phyloP scores from a whole-genome alignment of 805 yeast species.

The Starmerella geochares region DNA sequence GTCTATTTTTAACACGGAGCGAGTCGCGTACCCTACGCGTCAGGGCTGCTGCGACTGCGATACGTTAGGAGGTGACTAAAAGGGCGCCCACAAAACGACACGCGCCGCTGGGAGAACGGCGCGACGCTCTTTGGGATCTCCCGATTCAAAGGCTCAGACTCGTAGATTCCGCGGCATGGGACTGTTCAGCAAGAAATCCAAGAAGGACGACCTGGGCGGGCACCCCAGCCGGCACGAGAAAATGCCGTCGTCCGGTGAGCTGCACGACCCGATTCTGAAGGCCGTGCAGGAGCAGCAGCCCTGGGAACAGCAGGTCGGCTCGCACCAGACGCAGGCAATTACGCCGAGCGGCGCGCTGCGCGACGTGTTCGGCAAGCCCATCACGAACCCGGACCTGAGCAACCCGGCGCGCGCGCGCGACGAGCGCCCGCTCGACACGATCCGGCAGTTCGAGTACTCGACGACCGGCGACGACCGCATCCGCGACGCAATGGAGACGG shows the following conservation, averaged over 20 bases:
- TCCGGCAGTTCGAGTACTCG: conserved; percentile 84
- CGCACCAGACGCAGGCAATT: conserved; percentile 29
- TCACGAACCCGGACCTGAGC: conserved; percentile 69
- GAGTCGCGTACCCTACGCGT: background rate
- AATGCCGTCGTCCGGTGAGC: conserved; percentile 32
- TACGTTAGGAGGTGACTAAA: background rate
- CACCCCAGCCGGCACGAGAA: conserved; percentile 27
- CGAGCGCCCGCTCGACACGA: conserved; percentile 95
- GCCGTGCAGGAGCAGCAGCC: conserved; percentile 97
- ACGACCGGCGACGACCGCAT: conserved; percentile 79
- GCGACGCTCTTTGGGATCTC: background rate
- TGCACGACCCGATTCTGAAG: conserved; percentile 80
- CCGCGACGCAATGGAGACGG: conserved; percentile 72
- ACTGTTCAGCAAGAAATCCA: conserved; percentile 24
- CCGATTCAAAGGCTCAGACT: background rate
- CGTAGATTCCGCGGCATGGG: conserved; percentile 21
- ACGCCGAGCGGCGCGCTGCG: conserved; percentile 48
- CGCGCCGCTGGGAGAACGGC: background rate
- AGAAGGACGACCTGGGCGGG: conserved; percentile 27
- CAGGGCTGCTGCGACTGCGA: background rate
- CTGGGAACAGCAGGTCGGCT: conserved; percentile 52
- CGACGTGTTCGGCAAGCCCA: conserved; percentile 81
- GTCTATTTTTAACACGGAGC: background rate
- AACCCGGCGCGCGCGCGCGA: conserved; percentile 90
- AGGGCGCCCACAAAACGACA: conserved; percentile 1